A percentile compares a stretch with the other conserved stretches of the same genome.
Evolutionary conservation across 2,329 filamentous ascomycete genomes (phyloP).

Genomic region (Pseudomassariella vexata): DNA sequence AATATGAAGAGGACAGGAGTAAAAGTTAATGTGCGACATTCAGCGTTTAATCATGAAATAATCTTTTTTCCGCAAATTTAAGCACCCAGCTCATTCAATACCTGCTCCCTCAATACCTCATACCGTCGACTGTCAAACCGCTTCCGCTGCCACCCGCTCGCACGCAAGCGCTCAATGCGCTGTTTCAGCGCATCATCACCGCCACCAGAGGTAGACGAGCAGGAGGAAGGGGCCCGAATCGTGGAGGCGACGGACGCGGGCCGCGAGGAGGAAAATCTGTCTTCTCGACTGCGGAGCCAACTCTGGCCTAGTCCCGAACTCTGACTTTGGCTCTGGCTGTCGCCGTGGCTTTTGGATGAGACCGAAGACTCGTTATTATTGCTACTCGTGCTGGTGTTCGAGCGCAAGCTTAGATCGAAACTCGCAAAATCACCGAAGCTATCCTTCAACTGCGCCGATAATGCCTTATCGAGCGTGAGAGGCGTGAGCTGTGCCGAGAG

Average conservation of each 20-base stretch:
- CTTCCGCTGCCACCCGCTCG: conserved; percentile 48
- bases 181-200: conserved; percentile 30
- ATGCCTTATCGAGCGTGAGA: not conserved
- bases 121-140: conserved; percentile 50
- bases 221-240: conserved; percentile 8
- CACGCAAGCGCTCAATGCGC: conserved; percentile 48
- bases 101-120: conserved; percentile 44
- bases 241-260: conserved; percentile 7
- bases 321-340: too few species aligned
- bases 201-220: too few species aligned
- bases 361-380: conserved; percentile 1
- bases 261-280: conserved; percentile 1
- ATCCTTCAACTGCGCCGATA: not conserved
- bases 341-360: too few species aligned
- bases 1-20: not conserved
- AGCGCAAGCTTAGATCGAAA: conserved; percentile 1
- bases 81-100: conserved; percentile 41
- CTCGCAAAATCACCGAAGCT: not conserved
- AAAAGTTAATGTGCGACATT: not conserved
- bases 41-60: too few species aligned
- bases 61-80: too few species aligned
- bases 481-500: not conserved
- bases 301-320: too few species aligned
- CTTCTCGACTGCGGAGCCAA: conserved; percentile 1
- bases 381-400: not conserved